Percentiles rank a stretch among this genome's conserved stretches.
Evolutionary conservation across 2,329 filamentous ascomycete species (phyloP).

Genomic region (Bipolaris bicolor): DNA sequence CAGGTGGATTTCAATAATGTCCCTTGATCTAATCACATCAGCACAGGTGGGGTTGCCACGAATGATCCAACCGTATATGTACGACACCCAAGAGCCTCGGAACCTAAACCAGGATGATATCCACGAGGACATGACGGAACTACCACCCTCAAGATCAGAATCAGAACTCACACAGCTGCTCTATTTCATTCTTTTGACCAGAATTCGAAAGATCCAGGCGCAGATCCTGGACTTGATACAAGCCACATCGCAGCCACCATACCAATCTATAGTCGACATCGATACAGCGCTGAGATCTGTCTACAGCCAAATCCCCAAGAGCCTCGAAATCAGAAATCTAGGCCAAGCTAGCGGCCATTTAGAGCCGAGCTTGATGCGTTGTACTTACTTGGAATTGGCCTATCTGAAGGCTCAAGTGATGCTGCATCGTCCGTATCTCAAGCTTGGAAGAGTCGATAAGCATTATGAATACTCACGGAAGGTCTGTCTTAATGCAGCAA

Average conservation of each 20-base stretch:
- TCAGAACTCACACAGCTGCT: conserved; percentile 36
- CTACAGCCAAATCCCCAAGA: conserved; percentile 29
- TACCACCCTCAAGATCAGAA: conserved; percentile 38
- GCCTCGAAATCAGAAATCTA: conserved; percentile 19
- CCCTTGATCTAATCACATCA: conserved; percentile 49
- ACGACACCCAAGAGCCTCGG: conserved; percentile 48
- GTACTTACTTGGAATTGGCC: conserved; percentile 39
- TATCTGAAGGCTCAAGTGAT: conserved; percentile 44
- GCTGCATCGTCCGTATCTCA: conserved; percentile 48
- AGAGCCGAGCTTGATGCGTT: conserved; percentile 30
- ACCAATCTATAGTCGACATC: conserved; percentile 37
- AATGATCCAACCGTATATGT: conserved; percentile 47
- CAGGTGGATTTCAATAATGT: conserved; percentile 62
- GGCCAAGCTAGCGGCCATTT: conserved; percentile 21
- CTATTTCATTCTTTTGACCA: conserved; percentile 35
- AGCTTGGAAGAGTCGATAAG: conserved; percentile 43
- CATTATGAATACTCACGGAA: conserved; percentile 51
- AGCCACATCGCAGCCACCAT: conserved; percentile 32
- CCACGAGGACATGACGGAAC: conserved; percentile 42
- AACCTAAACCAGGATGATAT: conserved; percentile 53
- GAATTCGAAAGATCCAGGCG: conserved; percentile 32
- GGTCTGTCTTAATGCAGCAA: conserved; percentile 55
- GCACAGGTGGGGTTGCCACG: conserved; percentile 49
- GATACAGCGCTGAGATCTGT: conserved; percentile 33
- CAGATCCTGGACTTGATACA: conserved; percentile 40